Conservation (phyloP, 768 basidiomycete genomes). For the Botryobasidium botryosum region DNA sequence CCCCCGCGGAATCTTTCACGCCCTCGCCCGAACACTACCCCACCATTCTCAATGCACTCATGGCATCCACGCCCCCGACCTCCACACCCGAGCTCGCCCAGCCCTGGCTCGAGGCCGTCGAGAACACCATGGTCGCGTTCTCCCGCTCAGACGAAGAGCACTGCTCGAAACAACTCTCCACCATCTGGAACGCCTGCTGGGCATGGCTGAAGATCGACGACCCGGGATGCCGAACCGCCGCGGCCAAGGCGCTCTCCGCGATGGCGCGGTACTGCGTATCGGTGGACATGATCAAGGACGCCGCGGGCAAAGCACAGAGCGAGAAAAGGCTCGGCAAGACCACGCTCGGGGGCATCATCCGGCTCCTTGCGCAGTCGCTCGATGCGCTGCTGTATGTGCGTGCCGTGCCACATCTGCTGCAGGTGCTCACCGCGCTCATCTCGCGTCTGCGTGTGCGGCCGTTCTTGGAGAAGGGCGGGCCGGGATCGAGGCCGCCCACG, state of each 20-base stretch:
- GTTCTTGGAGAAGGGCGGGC: conserved; percentile 20
- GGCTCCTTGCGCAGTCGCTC: conserved; percentile 47
- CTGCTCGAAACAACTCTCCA: conserved; percentile 36
- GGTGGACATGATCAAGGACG: conserved; percentile 33
- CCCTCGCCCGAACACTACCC: conserved; percentile 31
- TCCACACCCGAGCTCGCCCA: conserved; percentile 50
- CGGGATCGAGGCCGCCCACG: conserved; percentile 22
- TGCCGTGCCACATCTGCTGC: conserved; percentile 65
- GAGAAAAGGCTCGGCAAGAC: conserved; percentile 30
- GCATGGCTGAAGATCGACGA: conserved; percentile 60
- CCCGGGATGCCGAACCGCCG: conserved; percentile 39
- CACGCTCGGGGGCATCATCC: conserved; percentile 43
- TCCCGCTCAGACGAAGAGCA: conserved; percentile 31
- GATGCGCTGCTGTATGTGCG: conserved; percentile 56
- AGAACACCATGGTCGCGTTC: conserved; percentile 53
- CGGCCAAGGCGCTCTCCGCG: conserved; percentile 41
- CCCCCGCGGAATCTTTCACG: conserved; percentile 16
- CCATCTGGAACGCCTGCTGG: conserved; percentile 64
- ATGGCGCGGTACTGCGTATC: conserved; percentile 56
- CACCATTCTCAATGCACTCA: conserved; percentile 44
- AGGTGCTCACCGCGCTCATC: conserved; percentile 53
- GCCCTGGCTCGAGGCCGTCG: conserved; percentile 66
- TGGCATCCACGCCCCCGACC: conserved; percentile 52
- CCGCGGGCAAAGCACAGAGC: conserved; percentile 27
- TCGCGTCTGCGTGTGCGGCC: conserved; percentile 37